These are phyloP conservation scores for Termitomyces titanicus DNA, from an alignment of 768 basidiomycete species.

Conservation along the genomic window DNA sequence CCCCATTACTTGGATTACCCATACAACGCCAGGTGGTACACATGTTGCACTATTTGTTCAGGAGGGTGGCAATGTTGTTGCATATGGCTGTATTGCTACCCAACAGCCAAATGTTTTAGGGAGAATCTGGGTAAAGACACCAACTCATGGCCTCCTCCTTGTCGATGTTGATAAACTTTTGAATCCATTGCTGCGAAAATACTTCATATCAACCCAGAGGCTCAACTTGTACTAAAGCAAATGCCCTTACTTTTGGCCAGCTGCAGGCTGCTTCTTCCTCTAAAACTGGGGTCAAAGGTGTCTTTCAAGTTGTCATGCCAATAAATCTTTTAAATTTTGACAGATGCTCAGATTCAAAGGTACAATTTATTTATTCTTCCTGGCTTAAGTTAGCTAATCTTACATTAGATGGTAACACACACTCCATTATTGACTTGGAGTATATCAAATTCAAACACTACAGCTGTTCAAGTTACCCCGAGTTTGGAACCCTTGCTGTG, in stretches of 20 bases:
- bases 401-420: neutral
- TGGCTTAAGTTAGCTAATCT: neutral
- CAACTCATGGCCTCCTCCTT: neutral
- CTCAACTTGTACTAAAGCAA: neutral
- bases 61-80: conserved; percentile 12
- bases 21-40: conserved; percentile 7
- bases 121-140: neutral
- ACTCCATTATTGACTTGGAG: too few relatives aligned
- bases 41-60: conserved; percentile 15
- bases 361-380: neutral
- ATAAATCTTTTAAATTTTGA: neutral
- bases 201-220: neutral
- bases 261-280: neutral
- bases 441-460: too few relatives aligned
- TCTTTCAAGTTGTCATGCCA: neutral
- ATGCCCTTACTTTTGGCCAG: neutral
- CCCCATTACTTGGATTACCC: neutral
- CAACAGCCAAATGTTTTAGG: neutral
- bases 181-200: neutral
- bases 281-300: neutral
- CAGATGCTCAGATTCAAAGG: neutral
- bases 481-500: neutral
- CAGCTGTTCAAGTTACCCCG: too few relatives aligned
- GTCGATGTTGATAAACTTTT: neutral
- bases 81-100: conserved; percentile 10